Evolutionary conservation across 1,139 yeast species (phyloP), one percentile per base, ranked within the genome.

Genomic region (Saccharomyces hybrid): DNA sequence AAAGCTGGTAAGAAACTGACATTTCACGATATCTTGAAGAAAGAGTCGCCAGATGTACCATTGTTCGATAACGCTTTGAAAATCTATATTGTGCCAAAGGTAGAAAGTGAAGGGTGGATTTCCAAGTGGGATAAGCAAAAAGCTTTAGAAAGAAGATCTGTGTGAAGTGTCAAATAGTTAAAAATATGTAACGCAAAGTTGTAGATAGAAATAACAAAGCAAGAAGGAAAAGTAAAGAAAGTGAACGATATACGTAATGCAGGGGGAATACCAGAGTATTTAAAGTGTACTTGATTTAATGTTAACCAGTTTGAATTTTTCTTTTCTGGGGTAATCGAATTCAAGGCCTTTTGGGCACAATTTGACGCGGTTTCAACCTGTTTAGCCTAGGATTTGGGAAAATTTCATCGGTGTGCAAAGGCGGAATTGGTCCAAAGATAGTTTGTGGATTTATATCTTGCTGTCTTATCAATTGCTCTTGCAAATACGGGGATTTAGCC

Each of bases 1-100:
- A 89, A 88, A 69, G 82, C 88, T 1, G 96, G 96, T 46, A 87
- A 85, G 68, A 88, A 87, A 61, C 80, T 84, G 27, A 75, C 88
- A 1, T 70, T 91, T 28, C 80, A 81, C 60, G 79, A 80, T 55
- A 85, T 85, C 0, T 74, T 90, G 58, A 78, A 82, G 72, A 78
- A 82, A 54, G 81, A 79, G 47, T 71, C 73, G 9, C 88, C 96
- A 7, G 77, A 76, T 46, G 82, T 88, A 5, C 96, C 96, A 2
- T 71, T 91, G 47, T 83, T 91, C 58, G 97, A 91, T 65, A 79
- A 81, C 56, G 78, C 88, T 42, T 76, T 89, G 55, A 77, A 90
- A 60, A 70, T 93, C 34, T 90, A 84, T 63, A 81, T 88, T 20
- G 91, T 91, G 16, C 96, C 98, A 5, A 88, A 85, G 67, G 73